Base-by-base conservation (phyloP, 192 early-diverging fungal genomes). In the Entomortierella parvispora region DNA sequence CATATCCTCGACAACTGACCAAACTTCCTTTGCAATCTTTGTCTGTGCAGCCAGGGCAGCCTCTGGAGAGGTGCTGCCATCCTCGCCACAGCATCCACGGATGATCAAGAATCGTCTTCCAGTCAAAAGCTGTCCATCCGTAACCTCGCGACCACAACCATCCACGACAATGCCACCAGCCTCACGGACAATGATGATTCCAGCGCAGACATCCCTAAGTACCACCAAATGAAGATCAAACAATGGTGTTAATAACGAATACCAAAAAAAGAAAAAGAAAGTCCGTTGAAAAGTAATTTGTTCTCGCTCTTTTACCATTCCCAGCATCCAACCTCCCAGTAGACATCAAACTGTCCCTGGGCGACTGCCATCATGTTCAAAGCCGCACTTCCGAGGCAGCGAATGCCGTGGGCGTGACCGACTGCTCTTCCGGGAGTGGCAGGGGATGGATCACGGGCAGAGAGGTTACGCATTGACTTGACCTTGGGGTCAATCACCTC, bases 281-380 rank as follows among this genome's bases (percentile, higher is more conserved):
- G 9, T 7, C 48, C 0, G n/a, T 25, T 32, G 3, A 25, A 29
- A 26, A 40, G 37, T 12, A 8, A 20, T 15, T 48, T 49, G 12
- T 29, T 46, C 15, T 9, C 9, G n/a, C 32, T 4, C 7, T 43
- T 68, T 62, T 78, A 83, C 86, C 87, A 88, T 34, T 86, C 87
- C 87, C 87, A 88, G 60, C 80, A 84, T 7, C 96, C 97, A 45
- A 90, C 85, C 76, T 99, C 97, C 93, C 95, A 99, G 79, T 95
- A 98, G 8, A 92, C 70, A 68, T 99, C 96, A 8, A 90, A 80
- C 15, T 87, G 82, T 25, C 95, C 96, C 46, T 92, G 88, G 11
- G 95, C 95, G 31, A 95, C 89, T 33, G 87, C 81, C 55, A 91
- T 90, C 82, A 96, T 83, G 53, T 91, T 90, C 25, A 95, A 69